Percentiles rank a stretch among this genome's conserved stretches.
These are phyloP conservation scores for Emergomyces pasteurianus DNA, from an alignment of 2,329 filamentous ascomycete species.

Conservation along the genomic window DNA sequence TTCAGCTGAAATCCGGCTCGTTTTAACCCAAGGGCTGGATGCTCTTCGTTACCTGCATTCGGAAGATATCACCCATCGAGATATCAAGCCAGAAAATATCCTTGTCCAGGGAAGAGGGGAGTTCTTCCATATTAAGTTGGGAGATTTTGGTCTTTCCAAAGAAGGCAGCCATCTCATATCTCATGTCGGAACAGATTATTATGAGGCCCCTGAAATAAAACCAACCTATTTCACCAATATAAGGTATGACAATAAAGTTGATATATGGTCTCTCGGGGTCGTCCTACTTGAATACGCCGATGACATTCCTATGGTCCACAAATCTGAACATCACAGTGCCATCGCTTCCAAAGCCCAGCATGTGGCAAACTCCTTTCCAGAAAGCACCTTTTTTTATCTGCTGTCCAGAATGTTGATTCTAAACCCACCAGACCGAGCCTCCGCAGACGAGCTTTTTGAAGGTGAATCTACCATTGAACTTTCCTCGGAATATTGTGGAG, in stretches of 20 bases:
- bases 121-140: constrained; percentile 7
- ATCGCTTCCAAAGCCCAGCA: not conserved
- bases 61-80: constrained; percentile 10
- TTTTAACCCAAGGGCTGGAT: not conserved
- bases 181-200: not conserved
- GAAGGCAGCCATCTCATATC: not conserved
- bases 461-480: not conserved
- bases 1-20: not conserved
- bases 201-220: constrained; percentile 1
- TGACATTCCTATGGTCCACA: not conserved
- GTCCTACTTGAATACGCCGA: constrained; percentile 7
- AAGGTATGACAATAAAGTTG: constrained; percentile 7
- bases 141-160: constrained; percentile 12
- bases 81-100: constrained; percentile 15
- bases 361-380: not conserved
- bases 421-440: not conserved
- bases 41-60: constrained; percentile 12
- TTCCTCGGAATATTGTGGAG: not conserved
- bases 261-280: constrained; percentile 14
- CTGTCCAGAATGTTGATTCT: not conserved
- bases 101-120: constrained; percentile 5
- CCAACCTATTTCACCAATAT: too few relatives aligned
- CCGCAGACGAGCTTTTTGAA: not conserved
- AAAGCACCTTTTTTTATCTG: not conserved
- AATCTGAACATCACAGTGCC: not conserved